A percentile compares a stretch with the other conserved stretches of the same genome.
Evolutionary conservation across 345 rosid genomes (phyloP).

Genomic region (Gossypium herbaceum): DNA sequence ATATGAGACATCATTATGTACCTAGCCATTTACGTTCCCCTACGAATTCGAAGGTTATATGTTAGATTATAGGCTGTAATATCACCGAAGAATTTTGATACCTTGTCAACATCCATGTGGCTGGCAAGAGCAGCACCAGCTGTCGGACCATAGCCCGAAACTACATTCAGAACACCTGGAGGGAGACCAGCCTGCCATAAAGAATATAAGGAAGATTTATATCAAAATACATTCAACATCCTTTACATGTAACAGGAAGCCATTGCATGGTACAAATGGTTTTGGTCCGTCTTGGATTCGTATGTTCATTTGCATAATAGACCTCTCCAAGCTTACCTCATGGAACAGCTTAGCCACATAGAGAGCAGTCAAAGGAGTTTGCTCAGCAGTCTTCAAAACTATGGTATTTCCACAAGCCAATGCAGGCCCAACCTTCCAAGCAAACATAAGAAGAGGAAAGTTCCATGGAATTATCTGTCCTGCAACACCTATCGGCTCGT

Average conservation of each 20-base stretch:
- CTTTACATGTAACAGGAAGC: not conserved
- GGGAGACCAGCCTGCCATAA: slow-evolving; percentile 82
- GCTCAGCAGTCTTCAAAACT: slow-evolving; percentile 48
- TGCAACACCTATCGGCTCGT: slow-evolving; percentile 53
- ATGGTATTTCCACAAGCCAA: slow-evolving; percentile 46
- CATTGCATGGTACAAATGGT: not conserved
- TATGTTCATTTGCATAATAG: not conserved
- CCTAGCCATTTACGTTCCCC: not conserved
- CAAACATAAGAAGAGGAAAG: slow-evolving; percentile 47
- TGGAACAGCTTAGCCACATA: slow-evolving; percentile 43
- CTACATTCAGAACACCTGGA: slow-evolving; percentile 79
- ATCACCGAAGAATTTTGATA: slow-evolving; percentile 17
- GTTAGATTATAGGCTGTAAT: not conserved
- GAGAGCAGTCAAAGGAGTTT: slow-evolving; percentile 51
- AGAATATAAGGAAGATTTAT: slow-evolving; percentile 5
- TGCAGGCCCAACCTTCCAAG: slow-evolving; percentile 54
- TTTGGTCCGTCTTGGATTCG: not conserved
- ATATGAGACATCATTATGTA: not conserved
- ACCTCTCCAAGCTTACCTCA: slow-evolving; percentile 38
- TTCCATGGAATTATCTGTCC: slow-evolving; percentile 59
- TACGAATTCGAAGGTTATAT: not conserved
- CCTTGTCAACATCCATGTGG: slow-evolving; percentile 99
- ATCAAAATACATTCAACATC: not conserved
- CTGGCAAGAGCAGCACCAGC: slow-evolving; percentile 87
- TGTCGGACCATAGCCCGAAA: slow-evolving; percentile 80